Evolutionary conservation across 371 early-diverging fungal genomes (phyloP).

Genomic region (Mucor lusitanicus): DNA sequence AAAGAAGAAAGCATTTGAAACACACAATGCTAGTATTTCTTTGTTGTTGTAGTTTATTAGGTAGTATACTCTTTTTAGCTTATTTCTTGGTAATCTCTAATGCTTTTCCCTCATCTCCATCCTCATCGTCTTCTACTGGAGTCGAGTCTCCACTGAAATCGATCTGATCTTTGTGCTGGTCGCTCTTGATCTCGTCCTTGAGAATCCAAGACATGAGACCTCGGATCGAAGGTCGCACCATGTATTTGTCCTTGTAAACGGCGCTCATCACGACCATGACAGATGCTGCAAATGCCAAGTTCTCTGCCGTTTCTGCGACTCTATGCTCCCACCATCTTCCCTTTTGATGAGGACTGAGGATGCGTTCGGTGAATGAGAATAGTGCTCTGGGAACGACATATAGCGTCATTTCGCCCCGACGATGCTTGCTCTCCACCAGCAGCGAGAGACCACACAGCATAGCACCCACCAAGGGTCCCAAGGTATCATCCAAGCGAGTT

Average conservation of each 20-base stretch:
- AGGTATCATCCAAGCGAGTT: constrained; percentile 39
- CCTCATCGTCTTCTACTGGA: constrained; percentile 6
- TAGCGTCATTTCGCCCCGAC: constrained; percentile 68
- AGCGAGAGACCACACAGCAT: constrained; percentile 63
- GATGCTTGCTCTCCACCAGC: constrained; percentile 57
- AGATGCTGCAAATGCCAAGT: constrained; percentile 42
- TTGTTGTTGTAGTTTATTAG: background rate
- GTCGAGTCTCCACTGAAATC: background rate
- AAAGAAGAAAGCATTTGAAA: too few relatives aligned
- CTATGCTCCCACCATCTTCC: constrained; percentile 40
- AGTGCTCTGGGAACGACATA: constrained; percentile 64
- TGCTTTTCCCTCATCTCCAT: constrained; percentile 2
- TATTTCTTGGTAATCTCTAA: constrained; percentile 5
- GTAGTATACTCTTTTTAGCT: background rate
- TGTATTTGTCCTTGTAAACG: constrained; percentile 43
- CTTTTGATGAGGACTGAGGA: constrained; percentile 42
- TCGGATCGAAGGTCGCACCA: constrained; percentile 55
- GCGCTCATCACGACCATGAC: constrained; percentile 43
- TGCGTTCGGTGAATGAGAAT: constrained; percentile 53
- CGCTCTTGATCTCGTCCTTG: constrained; percentile 30
- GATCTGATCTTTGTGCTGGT: background rate
- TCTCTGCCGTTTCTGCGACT: constrained; percentile 35
- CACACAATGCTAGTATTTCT: too few relatives aligned
- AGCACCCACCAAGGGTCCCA: constrained; percentile 57
- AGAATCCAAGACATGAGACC: constrained; percentile 60